phyloP scores from a whole-genome alignment of 345 rosid species.

The Populus tremula region DNA sequence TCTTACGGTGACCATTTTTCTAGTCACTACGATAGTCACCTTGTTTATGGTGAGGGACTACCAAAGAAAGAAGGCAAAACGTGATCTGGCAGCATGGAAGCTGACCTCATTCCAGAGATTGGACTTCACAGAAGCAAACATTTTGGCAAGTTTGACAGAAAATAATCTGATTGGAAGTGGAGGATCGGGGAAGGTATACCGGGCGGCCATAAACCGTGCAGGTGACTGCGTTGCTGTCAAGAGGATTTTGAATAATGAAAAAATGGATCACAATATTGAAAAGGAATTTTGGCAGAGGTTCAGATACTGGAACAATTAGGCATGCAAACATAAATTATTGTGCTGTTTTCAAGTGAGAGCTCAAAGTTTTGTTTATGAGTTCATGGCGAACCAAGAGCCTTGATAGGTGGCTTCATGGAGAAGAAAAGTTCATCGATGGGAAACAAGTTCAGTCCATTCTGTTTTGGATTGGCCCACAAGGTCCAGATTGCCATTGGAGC shows the following conservation, averaged over 20 bases:
- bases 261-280: constrained; percentile 53
- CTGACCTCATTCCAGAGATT: constrained; percentile 73
- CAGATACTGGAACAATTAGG: constrained; percentile 66
- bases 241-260: constrained; percentile 61
- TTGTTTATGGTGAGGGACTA: constrained; percentile 46
- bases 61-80: constrained; percentile 38
- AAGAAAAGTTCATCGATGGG: constrained; percentile 26
- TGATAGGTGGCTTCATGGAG: constrained; percentile 79
- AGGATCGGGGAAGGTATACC: constrained; percentile 86
- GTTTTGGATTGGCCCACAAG: constrained; percentile 62
- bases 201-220: constrained; percentile 30
- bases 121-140: constrained; percentile 57
- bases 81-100: constrained; percentile 60
- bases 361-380: constrained; percentile 94
- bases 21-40: constrained; percentile 27
- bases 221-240: constrained; percentile 81
- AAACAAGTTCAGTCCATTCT: constrained; percentile 16
- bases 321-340: constrained; percentile 77
- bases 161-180: constrained; percentile 82
- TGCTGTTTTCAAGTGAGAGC: constrained; percentile 81
- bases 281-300: constrained; percentile 80
- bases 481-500: constrained; percentile 74
- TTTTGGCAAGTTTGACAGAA: constrained; percentile 64
- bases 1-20: constrained; percentile 35
- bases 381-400: constrained; percentile 80